Evolutionary conservation across 805 yeast species (phyloP).

Genomic region (Saccharomycodes ludwigii): DNA sequence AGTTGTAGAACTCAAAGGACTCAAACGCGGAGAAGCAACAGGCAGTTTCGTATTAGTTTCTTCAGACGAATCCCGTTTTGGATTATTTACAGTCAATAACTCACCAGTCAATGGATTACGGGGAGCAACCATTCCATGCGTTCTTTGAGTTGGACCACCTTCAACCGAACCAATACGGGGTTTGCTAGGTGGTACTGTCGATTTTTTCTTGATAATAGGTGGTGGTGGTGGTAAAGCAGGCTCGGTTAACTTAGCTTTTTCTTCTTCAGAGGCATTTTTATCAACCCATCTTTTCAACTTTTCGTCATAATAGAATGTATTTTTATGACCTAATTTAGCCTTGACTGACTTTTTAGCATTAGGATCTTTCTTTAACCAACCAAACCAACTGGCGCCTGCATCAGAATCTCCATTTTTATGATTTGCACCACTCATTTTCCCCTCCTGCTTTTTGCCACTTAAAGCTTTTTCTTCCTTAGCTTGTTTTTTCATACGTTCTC

Average conservation of each 20-base stretch:
- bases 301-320: conserved; percentile 67
- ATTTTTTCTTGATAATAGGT: conserved; percentile 28
- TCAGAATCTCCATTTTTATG: no score
- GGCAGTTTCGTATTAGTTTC: conserved; percentile 1
- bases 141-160: conserved; percentile 19
- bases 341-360: conserved; percentile 64
- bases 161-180: conserved; percentile 27
- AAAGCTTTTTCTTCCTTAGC: conserved; percentile 11
- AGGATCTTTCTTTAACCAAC: conserved; percentile 51
- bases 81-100: conserved; percentile 10
- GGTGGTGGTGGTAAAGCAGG: conserved; percentile 69
- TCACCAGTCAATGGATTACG: conserved; percentile 24
- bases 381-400: conserved; percentile 31
- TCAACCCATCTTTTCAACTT: conserved; percentile 81
- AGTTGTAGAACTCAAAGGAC: conserved; percentile 13
- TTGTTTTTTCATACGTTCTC: conserved; percentile 12
- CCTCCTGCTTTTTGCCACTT: conserved; percentile 9
- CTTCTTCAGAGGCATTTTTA: conserved; percentile 52
- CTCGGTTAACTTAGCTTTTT: conserved; percentile 38
- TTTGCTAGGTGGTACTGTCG: conserved; percentile 20
- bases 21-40: conserved; percentile 8
- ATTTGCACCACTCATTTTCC: no score
- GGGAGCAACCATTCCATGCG: conserved; percentile 23
- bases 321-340: conserved; percentile 79
- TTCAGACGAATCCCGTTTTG: conserved; percentile 5